Conservation (phyloP, 495 filamentous ascomycete species). For the Hypoxylon fuscum region DNA sequence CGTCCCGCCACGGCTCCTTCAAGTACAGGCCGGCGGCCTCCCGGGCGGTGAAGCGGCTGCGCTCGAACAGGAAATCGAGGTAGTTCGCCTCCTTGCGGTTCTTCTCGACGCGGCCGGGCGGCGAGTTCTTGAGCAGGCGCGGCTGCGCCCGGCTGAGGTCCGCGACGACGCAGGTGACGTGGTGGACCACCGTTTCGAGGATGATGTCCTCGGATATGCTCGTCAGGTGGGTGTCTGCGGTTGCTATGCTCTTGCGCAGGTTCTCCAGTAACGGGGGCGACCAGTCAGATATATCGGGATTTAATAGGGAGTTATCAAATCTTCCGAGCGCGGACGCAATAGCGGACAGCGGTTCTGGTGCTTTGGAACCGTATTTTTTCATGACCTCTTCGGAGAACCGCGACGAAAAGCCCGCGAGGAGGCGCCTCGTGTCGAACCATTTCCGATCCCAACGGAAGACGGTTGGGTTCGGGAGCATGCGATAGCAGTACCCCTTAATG, state of each 20-base stretch:
- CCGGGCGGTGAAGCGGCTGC: conserved; percentile 2
- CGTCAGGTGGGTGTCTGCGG: conserved; percentile 35
- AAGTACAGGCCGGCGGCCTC: background rate
- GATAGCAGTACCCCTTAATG: conserved; percentile 51
- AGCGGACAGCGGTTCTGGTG: conserved; percentile 5
- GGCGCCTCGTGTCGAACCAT: conserved; percentile 46
- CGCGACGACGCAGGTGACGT: conserved; percentile 11
- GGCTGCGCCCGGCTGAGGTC: conserved; percentile 1
- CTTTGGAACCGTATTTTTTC: background rate
- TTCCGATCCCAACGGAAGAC: conserved; percentile 56
- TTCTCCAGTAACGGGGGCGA: conserved; percentile 42
- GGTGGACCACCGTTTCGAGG: conserved; percentile 12
- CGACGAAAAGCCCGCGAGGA: conserved; percentile 46
- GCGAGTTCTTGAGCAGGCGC: too few relatives aligned
- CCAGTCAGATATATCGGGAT: conserved; percentile 6
- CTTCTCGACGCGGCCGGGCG: too few relatives aligned
- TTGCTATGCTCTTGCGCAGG: conserved; percentile 50
- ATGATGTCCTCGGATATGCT: conserved; percentile 13
- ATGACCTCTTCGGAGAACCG: conserved; percentile 14
- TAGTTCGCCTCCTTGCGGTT: too few relatives aligned
- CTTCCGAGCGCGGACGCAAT: conserved; percentile 8
- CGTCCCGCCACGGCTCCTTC: background rate
- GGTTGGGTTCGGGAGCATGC: conserved; percentile 61
- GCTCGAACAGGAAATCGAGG: conserved; percentile 11
- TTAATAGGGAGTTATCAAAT: background rate